A percentile compares a stretch with the other conserved stretches of the same genome.
These are phyloP conservation scores for Fraxinus nigra DNA, from an alignment of 305 asterid genomes.

Conservation along the genomic window DNA sequence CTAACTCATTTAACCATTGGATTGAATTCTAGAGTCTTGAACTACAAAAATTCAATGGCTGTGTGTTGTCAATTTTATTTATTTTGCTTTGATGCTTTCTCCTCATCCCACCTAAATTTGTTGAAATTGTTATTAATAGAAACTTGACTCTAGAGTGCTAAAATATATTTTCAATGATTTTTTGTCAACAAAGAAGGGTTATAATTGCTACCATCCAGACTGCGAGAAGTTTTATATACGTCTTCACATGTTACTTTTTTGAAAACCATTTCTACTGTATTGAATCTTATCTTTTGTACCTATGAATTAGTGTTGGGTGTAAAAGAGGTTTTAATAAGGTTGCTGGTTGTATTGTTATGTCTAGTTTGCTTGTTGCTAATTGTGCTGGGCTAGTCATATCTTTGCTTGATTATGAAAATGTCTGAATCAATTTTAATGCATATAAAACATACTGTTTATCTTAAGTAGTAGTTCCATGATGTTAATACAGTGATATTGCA, in stretches of 20 bases:
- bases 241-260: neutral
- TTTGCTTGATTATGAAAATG: slow-evolving; percentile 1
- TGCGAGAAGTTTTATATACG: neutral
- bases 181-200: neutral
- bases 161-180: neutral
- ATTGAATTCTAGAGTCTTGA: neutral
- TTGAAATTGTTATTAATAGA: neutral
- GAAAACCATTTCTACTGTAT: neutral
- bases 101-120: neutral
- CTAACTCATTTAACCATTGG: neutral
- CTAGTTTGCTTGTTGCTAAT: neutral
- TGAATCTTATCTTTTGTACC: neutral
- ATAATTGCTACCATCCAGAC: neutral
- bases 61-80: neutral
- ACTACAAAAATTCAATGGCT: neutral
- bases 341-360: neutral
- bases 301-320: neutral
- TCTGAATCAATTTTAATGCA: neutral
- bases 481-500: slow-evolving; percentile 21
- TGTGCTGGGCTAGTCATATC: neutral
- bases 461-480: slow-evolving; percentile 12
- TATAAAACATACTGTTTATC: slow-evolving; percentile 11
- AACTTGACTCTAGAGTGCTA: neutral
- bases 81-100: neutral
- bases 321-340: neutral